phyloP scores from a whole-genome alignment of 2,329 filamentous ascomycete genomes.

The Pseudogymnoascus pannorum region DNA sequence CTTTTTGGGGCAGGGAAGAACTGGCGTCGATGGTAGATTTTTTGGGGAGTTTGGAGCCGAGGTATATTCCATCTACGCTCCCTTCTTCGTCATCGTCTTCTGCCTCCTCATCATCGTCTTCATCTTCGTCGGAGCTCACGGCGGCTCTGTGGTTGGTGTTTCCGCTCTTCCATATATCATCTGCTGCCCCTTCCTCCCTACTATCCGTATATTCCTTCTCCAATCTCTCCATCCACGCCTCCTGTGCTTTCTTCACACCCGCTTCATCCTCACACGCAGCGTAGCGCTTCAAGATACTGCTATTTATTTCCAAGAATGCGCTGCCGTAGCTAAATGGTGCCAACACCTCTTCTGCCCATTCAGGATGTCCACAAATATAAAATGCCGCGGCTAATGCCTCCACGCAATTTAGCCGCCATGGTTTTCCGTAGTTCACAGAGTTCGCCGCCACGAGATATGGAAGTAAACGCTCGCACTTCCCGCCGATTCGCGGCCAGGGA shows the following conservation, averaged over 20 bases:
- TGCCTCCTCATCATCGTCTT: slow-evolving; percentile 38
- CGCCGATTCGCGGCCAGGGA: slow-evolving; percentile 84
- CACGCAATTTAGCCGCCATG: slow-evolving; percentile 91
- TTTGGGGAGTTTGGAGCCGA: slow-evolving; percentile 42
- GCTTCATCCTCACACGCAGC: slow-evolving; percentile 76
- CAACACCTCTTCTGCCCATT: slow-evolving; percentile 83
- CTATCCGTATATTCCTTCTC: slow-evolving; percentile 84
- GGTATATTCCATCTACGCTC: slow-evolving; percentile 50
- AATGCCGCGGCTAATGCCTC: slow-evolving; percentile 92
- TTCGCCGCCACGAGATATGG: slow-evolving; percentile 97
- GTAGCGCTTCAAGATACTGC: slow-evolving; percentile 72
- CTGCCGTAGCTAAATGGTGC: slow-evolving; percentile 81
- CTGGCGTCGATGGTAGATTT: slow-evolving; percentile 13
- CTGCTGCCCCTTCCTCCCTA: slow-evolving; percentile 53
- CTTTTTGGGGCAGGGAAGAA: not conserved
- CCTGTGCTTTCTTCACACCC: slow-evolving; percentile 75
- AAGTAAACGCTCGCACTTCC: slow-evolving; percentile 82
- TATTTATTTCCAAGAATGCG: slow-evolving; percentile 87
- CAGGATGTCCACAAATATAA: slow-evolving; percentile 80
- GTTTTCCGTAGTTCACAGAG: slow-evolving; percentile 92
- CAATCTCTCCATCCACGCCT: slow-evolving; percentile 80
- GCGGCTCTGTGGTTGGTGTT: slow-evolving; percentile 67
- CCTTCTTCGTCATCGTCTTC: slow-evolving; percentile 41
- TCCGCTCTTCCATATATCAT: slow-evolving; percentile 83
- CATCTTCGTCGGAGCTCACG: slow-evolving; percentile 48